Evolutionary conservation across 2,329 filamentous ascomycete genomes (phyloP), one percentile per base, ranked within the genome.

Genomic region (Curvularia hawaiiensis): DNA sequence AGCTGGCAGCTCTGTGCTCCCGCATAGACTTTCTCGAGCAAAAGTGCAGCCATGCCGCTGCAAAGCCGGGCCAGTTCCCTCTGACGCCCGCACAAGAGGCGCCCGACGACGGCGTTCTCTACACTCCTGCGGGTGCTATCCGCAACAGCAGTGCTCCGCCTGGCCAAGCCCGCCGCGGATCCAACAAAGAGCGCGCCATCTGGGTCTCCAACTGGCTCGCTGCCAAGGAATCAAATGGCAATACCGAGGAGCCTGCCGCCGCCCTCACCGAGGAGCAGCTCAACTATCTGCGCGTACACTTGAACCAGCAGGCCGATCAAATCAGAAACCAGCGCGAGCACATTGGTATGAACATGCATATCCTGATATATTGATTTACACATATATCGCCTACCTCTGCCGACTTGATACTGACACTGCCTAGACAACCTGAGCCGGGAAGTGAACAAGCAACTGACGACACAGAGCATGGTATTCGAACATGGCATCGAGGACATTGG

Each of bases 221-320:
- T 41, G 82, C 84, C 58, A 83, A 81, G 69, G 80, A 85, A 61
- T 76, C 82, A 52, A 78, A 76, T 58, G 79, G 79, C 57, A 77
- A 79, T 46, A 72, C 77, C 63, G 68, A 83, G 67, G 68, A 79
- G 68, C 72, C 77, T 26, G 76, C 75, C 71, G 81, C 78, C 80
- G 85, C 80, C 70, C 85, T 91, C 70, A 91, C 88, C 67, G 90
- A 92, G 73, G 89, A 94, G 79, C 90, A 94, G 75, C 88, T 96
- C 68, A 88, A 89, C 77, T 90, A 91, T 63, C 83, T 97, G 65
- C 89, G 90, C 69, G 92, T 97, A 69, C 92, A 97, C 78, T 90
- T 98, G 62, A 91, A 96, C 74, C 91, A 93, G 75, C 92, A 98
- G 80, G 93, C 93, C 56, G 92, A 96, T 76, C 87, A 96, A 73